A percentile compares a stretch with the other conserved stretches of the same genome.
These are phyloP conservation scores for Chenopodium berlandieri DNA, from an alignment of 148 eudicot genomes.

Conservation along the genomic window DNA sequence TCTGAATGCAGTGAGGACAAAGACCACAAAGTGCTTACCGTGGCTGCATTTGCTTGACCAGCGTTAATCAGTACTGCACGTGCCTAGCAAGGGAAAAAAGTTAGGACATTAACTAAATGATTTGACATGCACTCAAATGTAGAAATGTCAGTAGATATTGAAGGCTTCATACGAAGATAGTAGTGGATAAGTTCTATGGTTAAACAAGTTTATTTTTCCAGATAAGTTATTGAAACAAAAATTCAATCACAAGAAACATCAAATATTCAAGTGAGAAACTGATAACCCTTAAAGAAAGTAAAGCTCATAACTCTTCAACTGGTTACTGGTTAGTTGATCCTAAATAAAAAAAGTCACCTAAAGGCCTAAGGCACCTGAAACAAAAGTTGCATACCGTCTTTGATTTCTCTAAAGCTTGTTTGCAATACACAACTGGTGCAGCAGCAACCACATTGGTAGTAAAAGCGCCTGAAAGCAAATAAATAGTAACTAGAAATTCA, in stretches of 20 bases:
- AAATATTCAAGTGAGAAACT: neutral
- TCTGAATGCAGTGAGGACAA: neutral
- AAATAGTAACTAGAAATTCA: neutral
- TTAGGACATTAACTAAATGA: conserved; percentile 1
- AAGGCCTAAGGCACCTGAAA: neutral
- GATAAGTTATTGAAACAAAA: neutral
- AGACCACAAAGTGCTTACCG: conserved; percentile 43
- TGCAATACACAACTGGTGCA: conserved; percentile 93
- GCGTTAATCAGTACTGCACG: conserved; percentile 98
- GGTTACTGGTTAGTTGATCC: neutral
- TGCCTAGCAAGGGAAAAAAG: conserved; percentile 45
- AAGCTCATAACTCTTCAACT: neutral
- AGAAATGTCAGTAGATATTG: neutral
- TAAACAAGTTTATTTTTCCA: neutral
- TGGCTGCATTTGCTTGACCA: conserved; percentile 99
- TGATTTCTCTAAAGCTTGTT: conserved; percentile 52
- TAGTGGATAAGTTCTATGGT: neutral
- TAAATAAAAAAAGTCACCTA: neutral
- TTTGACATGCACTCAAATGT: neutral
- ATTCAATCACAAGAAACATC: neutral
- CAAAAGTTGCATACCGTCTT: conserved; percentile 52
- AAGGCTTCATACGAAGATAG: neutral
- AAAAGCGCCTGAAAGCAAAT: conserved; percentile 63
- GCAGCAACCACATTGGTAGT: conserved; percentile 96
- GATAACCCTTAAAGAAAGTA: neutral